Evolutionary conservation across 2,329 filamentous ascomycete species (phyloP), one percentile per base, ranked within the genome.

Genomic region (Fusarium austroafricanum): DNA sequence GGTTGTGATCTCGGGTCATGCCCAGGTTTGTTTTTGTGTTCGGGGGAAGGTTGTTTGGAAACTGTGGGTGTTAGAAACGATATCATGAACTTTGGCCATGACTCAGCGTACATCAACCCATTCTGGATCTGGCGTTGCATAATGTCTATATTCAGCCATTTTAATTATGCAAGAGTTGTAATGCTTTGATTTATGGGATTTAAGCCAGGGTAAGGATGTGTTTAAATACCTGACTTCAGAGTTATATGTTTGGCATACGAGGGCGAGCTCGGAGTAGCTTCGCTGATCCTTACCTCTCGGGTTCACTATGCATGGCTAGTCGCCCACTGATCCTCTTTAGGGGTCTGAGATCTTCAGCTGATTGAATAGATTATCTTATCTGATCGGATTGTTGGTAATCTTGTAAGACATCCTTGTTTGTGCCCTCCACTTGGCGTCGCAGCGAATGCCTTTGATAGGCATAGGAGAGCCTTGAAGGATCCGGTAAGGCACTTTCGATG

Each of bases 41-140:
- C 3, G 54, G 55, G 0, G 71, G 67, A 0, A 76, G 63, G 18
- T 74, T 75, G 21, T 73, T 73, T 21, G 74, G 70, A 10, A 74
- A 73, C 71, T 77, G 39, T 7, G 28, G 15, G 5, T n/a, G 20
- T 68, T 10, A 54, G 55, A 20, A 28, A 5, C 31, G 3, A 28
- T 28, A 28, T 46, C 44, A 35, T 43, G 29, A 29, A 29, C 31
- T 37, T 55, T 39, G 3, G 47, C 29, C 5, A 10, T 39, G n/a
- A 17, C 23, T 12, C 29, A 49, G 53, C 47, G 31, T 37, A 55
- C 67, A 38, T 62, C 58, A 12, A 42, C 53, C 54, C 58, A 71
- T 38, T 67, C 31, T 15, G 64, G 58, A 38, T 64, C 44, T 1
- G 51, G 61, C 6, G 35, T 37, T 9, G 59, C 57, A 37, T 61